phyloP scores from a whole-genome alignment of 768 basidiomycete species.

The Boletus sensibilis region DNA sequence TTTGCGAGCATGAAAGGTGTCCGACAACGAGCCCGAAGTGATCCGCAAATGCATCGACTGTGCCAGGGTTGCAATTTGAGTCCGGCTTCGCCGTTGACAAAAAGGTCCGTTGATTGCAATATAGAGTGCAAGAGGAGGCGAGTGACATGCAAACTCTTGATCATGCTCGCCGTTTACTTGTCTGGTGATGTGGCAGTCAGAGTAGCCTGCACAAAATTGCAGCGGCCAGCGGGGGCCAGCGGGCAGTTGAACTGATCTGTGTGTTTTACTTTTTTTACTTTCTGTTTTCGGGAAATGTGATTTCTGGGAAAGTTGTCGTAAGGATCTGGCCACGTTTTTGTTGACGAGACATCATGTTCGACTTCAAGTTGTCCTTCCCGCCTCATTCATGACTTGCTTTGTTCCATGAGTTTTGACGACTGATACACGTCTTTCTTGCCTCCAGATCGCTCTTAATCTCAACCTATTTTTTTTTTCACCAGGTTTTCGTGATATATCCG shows the following conservation, averaged over 20 bases:
- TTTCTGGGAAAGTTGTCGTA: constrained; percentile 27
- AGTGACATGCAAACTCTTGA: background rate
- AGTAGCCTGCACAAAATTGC: background rate
- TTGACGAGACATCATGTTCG: constrained; percentile 26
- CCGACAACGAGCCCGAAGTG: background rate
- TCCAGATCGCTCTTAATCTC: constrained; percentile 8
- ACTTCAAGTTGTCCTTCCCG: constrained; percentile 11
- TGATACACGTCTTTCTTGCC: constrained; percentile 24
- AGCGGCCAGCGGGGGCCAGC: background rate
- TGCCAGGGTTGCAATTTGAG: background rate
- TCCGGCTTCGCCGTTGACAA: constrained; percentile 1
- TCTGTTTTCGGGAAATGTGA: background rate
- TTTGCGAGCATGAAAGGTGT: background rate
- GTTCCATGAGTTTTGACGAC: constrained; percentile 32
- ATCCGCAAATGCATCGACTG: constrained; percentile 10
- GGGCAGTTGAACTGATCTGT: background rate
- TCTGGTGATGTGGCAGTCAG: background rate
- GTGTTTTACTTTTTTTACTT: background rate
- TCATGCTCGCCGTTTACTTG: background rate
- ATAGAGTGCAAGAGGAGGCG: background rate
- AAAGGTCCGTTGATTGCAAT: constrained; percentile 2
- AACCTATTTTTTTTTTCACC: constrained; percentile 1
- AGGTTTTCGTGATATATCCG: constrained; percentile 10
- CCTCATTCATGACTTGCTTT: constrained; percentile 30
- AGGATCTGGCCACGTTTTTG: constrained; percentile 27